Evolutionary conservation across 2,329 filamentous ascomycete genomes (phyloP).

Genomic region (Didymella lethalis): DNA sequence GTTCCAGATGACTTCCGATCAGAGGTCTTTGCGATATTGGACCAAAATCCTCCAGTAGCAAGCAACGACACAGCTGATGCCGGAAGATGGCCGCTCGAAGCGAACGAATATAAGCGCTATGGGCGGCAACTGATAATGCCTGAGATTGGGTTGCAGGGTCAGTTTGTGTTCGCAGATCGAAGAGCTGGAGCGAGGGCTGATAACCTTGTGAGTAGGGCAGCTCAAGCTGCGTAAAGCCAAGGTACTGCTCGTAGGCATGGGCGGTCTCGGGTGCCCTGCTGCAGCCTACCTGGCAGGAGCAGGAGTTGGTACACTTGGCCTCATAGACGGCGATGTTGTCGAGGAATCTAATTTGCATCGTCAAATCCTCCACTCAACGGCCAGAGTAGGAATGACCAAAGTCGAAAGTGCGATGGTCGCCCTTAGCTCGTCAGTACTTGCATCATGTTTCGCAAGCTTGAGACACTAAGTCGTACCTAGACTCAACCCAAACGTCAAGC

Average conservation of each 20-base stretch:
- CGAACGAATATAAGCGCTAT: slow-evolving; percentile 84
- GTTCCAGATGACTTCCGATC: slow-evolving; percentile 54
- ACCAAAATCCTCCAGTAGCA: slow-evolving; percentile 22
- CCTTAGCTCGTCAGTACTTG: slow-evolving; percentile 53
- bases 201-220: slow-evolving; percentile 66
- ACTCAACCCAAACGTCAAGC: slow-evolving; percentile 75
- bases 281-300: slow-evolving; percentile 92
- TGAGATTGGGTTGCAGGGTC: slow-evolving; percentile 77
- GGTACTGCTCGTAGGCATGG: slow-evolving; percentile 84
- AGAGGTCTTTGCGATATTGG: slow-evolving; percentile 52
- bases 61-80: not conserved
- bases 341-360: slow-evolving; percentile 92
- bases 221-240: slow-evolving; percentile 72
- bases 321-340: slow-evolving; percentile 88
- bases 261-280: slow-evolving; percentile 90
- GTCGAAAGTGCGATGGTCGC: slow-evolving; percentile 71
- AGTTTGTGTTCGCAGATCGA: slow-evolving; percentile 14
- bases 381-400: slow-evolving; percentile 76
- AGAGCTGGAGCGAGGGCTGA: not conserved
- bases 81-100: slow-evolving; percentile 69
- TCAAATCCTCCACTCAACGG: slow-evolving; percentile 81
- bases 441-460: too few relatives aligned
- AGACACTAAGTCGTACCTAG: slow-evolving; percentile 51
- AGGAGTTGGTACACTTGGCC: slow-evolving; percentile 81
- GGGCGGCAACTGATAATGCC: slow-evolving; percentile 90